These are phyloP conservation scores for Cadophora gregata DNA, from an alignment of 2,329 filamentous ascomycete genomes.

Conservation along the genomic window DNA sequence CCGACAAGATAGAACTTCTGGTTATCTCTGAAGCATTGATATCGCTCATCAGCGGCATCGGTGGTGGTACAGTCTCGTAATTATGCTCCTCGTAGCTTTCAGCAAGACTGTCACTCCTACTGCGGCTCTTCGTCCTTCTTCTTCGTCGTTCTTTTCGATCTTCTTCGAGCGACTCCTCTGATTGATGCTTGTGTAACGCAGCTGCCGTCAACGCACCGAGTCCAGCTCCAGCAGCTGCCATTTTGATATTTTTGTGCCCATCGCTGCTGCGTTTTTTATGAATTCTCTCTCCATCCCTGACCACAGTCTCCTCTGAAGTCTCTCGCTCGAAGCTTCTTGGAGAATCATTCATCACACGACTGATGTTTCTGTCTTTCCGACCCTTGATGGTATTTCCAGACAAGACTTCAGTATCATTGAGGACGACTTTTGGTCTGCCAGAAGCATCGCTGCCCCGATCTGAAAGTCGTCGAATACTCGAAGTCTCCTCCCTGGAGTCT, in stretches of 20 bases:
- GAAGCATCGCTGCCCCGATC: conserved; percentile 48
- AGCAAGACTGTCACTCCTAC: conserved; percentile 49
- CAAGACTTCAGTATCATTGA: conserved; percentile 62
- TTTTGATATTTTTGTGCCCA: conserved; percentile 37
- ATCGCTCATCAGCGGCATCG: conserved; percentile 88
- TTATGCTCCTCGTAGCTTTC: conserved; percentile 58
- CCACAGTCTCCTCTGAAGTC: conserved; percentile 53
- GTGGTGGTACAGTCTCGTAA: conserved; percentile 70
- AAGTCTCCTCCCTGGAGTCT: conserved; percentile 51
- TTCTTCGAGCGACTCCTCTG: conserved; percentile 61
- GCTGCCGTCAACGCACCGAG: conserved; percentile 64
- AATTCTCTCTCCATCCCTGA: conserved; percentile 57
- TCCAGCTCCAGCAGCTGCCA: conserved; percentile 46
- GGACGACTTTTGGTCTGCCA: conserved; percentile 63
- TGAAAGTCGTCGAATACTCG: conserved; percentile 46
- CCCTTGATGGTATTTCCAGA: conserved; percentile 59
- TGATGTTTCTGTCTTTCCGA: conserved; percentile 57
- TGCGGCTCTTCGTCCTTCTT: conserved; percentile 52
- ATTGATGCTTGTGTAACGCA: conserved; percentile 68
- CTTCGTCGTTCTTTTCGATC: conserved; percentile 49
- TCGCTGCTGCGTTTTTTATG: conserved; percentile 40
- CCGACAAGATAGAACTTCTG: conserved; percentile 83
- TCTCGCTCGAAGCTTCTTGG: conserved; percentile 47
- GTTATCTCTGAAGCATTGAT: conserved; percentile 88
- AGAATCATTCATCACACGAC: conserved; percentile 43